Conservation (phyloP, 192 early-diverging fungal genomes). For the Umbelopsis sp. region DNA sequence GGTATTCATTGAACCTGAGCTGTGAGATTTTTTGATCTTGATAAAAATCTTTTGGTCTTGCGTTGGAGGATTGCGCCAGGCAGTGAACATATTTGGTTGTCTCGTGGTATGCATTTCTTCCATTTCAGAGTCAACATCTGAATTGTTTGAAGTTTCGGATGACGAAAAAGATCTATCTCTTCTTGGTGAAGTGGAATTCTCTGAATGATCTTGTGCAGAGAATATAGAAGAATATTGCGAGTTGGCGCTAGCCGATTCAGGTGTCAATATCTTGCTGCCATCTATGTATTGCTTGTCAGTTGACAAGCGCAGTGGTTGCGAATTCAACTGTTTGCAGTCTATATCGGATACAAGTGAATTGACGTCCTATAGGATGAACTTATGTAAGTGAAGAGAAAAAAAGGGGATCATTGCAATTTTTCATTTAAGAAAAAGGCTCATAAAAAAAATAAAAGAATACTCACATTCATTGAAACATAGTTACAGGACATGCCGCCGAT, state of each 20-base stretch:
- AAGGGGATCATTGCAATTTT: too few relatives aligned
- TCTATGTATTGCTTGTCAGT: neutral
- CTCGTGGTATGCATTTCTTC: neutral
- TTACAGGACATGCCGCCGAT: conserved; percentile 25
- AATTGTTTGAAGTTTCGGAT: conserved; percentile 11
- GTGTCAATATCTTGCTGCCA: neutral
- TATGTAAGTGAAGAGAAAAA: neutral
- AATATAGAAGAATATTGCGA: conserved; percentile 6
- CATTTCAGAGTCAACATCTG: neutral
- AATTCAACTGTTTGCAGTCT: conserved; percentile 24
- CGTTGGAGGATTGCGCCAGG: conserved; percentile 4
- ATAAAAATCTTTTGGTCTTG: neutral
- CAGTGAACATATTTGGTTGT: conserved; percentile 7
- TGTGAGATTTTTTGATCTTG: conserved; percentile 13
- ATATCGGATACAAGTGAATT: conserved; percentile 39
- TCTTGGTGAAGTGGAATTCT: neutral
- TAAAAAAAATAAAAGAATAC: neutral
- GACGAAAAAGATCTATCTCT: neutral
- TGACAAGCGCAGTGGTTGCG: neutral
- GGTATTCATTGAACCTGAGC: conserved; percentile 14
- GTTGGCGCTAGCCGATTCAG: neutral
- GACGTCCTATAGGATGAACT: conserved; percentile 31
- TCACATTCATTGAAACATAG: neutral
- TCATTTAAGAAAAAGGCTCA: neutral
- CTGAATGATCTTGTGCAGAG: conserved; percentile 3